Base-by-base conservation (phyloP, 2,329 filamentous ascomycete genomes). In the Podosphaera fusca region DNA sequence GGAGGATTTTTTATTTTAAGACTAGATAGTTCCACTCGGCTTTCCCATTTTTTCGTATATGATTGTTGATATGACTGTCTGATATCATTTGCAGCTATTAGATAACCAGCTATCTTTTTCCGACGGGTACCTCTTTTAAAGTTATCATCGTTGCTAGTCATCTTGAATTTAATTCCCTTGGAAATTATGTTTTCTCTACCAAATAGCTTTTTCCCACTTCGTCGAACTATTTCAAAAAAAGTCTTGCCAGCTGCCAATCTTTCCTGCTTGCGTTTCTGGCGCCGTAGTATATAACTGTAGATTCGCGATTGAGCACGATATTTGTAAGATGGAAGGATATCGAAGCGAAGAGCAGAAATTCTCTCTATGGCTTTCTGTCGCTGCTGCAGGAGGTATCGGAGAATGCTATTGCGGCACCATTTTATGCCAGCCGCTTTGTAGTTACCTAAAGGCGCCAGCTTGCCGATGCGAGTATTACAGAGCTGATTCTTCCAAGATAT, bases 231-330 rank as follows among this genome's bases (percentile, higher is more conserved):
- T 31, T 42, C 21, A 55, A 66, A 54, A 45, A 65, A 62, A 56
- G 53, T 63, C 61, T 55, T 69, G 58, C 62, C 67, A 62, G 60
- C 68, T 62, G 60, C 67, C 60, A 64, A 65, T 66, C 72, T 71
- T 61, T 75, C 71, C 62, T 70, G 69, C 59, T 75, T 73, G 63
- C 72, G 75, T 53, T 71, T 73, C 69, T 87, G 82, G 55, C 78
- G 77, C 62, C 75, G 74, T 60, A 89, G 72, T 58, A 94, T 74
- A 61, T 82, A 85, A 51, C 76, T 76, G 67, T 92, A 94, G 61
- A 95, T 80, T 57, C 81, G 79, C 42, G 82, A 82, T 70, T 94
- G 87, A 7, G 86, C 71, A 56, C 76, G 74, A 66, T 82, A 79
- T 65, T 83, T 85, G 64, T 86, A 76, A 55, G 75, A 72, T 10